These are phyloP conservation scores for Curvularia sp. DNA, from an alignment of 2,329 filamentous ascomycete species.

Conservation along the genomic window DNA sequence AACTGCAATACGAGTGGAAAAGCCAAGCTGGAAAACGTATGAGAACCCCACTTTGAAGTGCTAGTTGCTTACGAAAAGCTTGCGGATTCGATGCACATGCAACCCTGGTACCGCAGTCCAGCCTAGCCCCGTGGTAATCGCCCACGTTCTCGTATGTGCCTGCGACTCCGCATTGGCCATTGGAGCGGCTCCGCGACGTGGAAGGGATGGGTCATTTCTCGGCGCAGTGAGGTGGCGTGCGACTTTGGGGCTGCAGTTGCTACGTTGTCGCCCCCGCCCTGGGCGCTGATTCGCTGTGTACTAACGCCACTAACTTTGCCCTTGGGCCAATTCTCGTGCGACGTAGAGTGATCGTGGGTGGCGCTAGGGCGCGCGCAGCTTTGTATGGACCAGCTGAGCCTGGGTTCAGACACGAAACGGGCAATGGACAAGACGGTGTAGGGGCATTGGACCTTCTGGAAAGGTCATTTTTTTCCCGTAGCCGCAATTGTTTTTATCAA, in stretches of 20 bases:
- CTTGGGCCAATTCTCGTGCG: constrained; percentile 9
- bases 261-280: not conserved
- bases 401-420: not conserved
- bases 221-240: not conserved
- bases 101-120: not conserved
- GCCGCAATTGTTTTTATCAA: not conserved
- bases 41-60: not conserved
- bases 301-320: constrained; percentile 17
- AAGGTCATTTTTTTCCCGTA: not conserved
- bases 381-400: constrained; percentile 2
- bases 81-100: not conserved
- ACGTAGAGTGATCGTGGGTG: not conserved
- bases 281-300: constrained; percentile 2
- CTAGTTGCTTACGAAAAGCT: not conserved
- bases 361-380: constrained; percentile 3
- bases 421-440: not conserved
- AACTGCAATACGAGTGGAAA: not conserved
- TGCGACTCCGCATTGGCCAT: not conserved
- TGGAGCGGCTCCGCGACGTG: not conserved
- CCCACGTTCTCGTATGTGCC: not conserved
- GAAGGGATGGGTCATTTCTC: not conserved
- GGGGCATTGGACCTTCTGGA: constrained; percentile 1
- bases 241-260: not conserved
- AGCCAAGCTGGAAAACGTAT: not conserved
- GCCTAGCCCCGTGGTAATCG: not conserved